Evolutionary conservation across 805 yeast genomes (phyloP).

Genomic region (Candida ipomoeae): DNA sequence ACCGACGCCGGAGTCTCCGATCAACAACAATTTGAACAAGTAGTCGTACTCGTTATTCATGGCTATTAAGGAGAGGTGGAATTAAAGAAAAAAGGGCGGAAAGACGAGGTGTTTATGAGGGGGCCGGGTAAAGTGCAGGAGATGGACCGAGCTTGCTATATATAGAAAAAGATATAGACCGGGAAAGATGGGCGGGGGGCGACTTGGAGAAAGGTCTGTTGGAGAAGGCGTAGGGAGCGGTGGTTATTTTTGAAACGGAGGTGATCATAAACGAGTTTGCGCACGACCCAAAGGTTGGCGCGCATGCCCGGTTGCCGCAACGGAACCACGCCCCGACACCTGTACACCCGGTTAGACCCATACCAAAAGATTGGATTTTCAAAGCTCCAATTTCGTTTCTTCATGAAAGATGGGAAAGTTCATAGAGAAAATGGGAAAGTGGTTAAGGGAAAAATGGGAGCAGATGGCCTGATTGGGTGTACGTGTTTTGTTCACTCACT

Average conservation of each 20-base stretch:
- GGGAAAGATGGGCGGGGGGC: neutral
- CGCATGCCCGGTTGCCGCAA: slow-evolving; percentile 5
- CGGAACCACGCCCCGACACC: neutral
- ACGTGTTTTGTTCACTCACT: neutral
- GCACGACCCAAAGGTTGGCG: slow-evolving; percentile 4
- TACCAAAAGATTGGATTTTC: neutral
- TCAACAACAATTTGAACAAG: slow-evolving; percentile 87
- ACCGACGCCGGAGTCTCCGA: slow-evolving; percentile 99
- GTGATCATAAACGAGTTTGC: slow-evolving; percentile 3
- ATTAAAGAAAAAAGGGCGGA: neutral
- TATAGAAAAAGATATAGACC: neutral
- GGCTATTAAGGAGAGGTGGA: slow-evolving; percentile 1
- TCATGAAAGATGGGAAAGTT: neutral
- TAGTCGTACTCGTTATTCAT: slow-evolving; percentile 98
- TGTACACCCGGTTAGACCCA: neutral
- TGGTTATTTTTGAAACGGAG: slow-evolving; percentile 4
- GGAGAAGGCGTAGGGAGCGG: slow-evolving; percentile 1
- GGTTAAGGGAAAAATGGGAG: too few relatives aligned
- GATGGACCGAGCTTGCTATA: neutral
- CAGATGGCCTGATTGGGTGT: too few relatives aligned
- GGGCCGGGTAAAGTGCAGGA: too few relatives aligned
- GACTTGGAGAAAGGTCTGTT: neutral
- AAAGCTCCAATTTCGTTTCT: neutral
- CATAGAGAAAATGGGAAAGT: too few relatives aligned
- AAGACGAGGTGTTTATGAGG: neutral